Conservation (phyloP, 2,329 filamentous ascomycete genomes). For the Stenocarpella maydis region DNA sequence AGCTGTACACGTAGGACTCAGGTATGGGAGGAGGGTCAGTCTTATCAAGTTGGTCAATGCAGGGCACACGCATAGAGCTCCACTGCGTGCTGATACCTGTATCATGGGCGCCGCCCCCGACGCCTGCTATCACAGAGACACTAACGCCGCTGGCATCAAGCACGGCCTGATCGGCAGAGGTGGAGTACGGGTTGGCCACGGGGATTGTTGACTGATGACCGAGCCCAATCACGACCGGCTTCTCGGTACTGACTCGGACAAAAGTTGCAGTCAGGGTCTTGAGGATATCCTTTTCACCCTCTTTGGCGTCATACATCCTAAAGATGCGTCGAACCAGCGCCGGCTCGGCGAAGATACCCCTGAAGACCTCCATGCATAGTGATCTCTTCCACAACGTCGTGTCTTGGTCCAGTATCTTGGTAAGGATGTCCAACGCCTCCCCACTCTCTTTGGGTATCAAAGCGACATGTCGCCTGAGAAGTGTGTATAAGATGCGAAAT, state of each 20-base stretch:
- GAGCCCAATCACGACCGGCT: conserved; percentile 86
- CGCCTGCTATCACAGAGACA: conserved; percentile 79
- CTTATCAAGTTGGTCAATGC: conserved; percentile 95
- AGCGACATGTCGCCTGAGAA: conserved; percentile 79
- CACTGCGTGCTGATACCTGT: conserved; percentile 89
- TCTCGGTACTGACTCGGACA: conserved; percentile 92
- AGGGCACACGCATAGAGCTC: conserved; percentile 87
- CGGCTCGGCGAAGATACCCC: conserved; percentile 84
- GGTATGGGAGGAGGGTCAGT: conserved; percentile 82
- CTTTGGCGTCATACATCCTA: conserved; percentile 76
- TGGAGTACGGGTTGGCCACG: conserved; percentile 63
- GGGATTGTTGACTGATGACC: conserved; percentile 89
- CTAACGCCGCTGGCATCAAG: conserved; percentile 87
- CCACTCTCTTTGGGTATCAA: conserved; percentile 82
- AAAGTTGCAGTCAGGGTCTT: conserved; percentile 86
- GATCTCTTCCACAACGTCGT: conserved; percentile 85
- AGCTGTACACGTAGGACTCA: conserved; percentile 91
- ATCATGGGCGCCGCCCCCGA: conserved; percentile 71
- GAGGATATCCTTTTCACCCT: conserved; percentile 78
- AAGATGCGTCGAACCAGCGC: conserved; percentile 82
- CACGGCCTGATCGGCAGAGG: conserved; percentile 81
- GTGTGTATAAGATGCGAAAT: conserved; percentile 81
- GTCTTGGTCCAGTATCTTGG: conserved; percentile 88
- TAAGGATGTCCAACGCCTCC: conserved; percentile 81
- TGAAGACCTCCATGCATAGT: conserved; percentile 89